phyloP scores from a whole-genome alignment of 2,329 filamentous ascomycete genomes.

The Tolypocladium pustulatum region DNA sequence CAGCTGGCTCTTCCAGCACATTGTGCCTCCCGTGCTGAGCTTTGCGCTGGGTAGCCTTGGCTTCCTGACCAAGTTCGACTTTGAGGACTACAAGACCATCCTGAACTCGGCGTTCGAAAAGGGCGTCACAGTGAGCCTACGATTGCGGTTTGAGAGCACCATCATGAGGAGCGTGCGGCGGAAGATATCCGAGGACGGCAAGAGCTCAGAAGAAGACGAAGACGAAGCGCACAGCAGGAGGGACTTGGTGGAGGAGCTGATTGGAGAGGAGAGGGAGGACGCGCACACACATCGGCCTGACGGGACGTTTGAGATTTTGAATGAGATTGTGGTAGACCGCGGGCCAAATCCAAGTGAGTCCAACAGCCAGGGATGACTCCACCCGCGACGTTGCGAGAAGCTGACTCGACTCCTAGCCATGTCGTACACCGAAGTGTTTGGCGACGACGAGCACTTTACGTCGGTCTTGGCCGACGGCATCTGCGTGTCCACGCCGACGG shows the following conservation, averaged over 20 bases:
- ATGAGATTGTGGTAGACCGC: slow-evolving; percentile 92
- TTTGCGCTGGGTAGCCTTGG: slow-evolving; percentile 88
- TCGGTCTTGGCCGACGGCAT: slow-evolving; percentile 88
- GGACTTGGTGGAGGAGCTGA: slow-evolving; percentile 80
- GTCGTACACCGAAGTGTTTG: slow-evolving; percentile 86
- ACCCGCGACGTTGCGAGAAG: neutral
- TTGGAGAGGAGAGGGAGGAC: slow-evolving; percentile 77
- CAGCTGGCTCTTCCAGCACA: slow-evolving; percentile 91
- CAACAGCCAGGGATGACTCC: neutral
- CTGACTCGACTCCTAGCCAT: slow-evolving; percentile 47
- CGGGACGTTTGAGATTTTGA: slow-evolving; percentile 79
- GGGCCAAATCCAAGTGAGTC: slow-evolving; percentile 81
- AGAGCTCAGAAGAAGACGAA: slow-evolving; percentile 22
- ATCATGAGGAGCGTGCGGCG: slow-evolving; percentile 68
- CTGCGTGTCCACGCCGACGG: slow-evolving; percentile 88
- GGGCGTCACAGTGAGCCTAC: slow-evolving; percentile 79
- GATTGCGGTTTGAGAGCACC: slow-evolving; percentile 85
- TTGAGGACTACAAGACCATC: slow-evolving; percentile 59
- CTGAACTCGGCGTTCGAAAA: slow-evolving; percentile 64
- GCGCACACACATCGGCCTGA: slow-evolving; percentile 78
- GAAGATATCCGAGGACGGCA: slow-evolving; percentile 16
- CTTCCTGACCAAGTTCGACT: slow-evolving; percentile 96
- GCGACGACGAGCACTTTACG: slow-evolving; percentile 91
- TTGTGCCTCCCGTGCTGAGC: slow-evolving; percentile 86
- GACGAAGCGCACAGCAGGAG: slow-evolving; percentile 30